Evolutionary conservation across 2,329 filamentous ascomycete species (phyloP).

Genomic region (Pestalotiopsis sp.): DNA sequence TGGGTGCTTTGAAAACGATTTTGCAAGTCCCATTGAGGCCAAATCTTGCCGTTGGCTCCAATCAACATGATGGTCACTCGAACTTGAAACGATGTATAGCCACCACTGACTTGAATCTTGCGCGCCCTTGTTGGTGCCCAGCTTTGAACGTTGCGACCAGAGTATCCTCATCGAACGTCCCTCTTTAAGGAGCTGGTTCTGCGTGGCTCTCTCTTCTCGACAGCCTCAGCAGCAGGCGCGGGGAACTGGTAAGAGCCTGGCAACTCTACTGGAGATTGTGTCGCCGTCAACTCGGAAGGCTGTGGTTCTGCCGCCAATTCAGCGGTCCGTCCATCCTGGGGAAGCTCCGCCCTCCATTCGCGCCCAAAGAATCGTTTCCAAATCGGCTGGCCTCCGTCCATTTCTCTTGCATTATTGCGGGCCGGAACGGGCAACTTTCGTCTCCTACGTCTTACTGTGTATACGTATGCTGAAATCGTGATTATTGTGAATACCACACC

Average conservation of each 20-base stretch:
- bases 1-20: too few species aligned
- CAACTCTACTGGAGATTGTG: not conserved
- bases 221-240: not conserved
- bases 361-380: not conserved
- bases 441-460: not conserved
- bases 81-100: too few species aligned
- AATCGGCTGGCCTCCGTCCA: not conserved
- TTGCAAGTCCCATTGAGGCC: too few species aligned
- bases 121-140: too few species aligned
- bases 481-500: not conserved
- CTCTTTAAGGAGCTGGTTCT: not conserved
- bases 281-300: not conserved
- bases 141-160: too few species aligned
- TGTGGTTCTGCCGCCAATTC: not conserved
- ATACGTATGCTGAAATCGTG: not conserved
- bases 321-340: not conserved
- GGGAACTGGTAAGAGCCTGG: not conserved
- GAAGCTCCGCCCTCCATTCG: not conserved
- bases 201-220: not conserved
- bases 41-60: too few species aligned
- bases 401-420: not conserved
- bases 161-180: not conserved
- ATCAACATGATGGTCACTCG: too few species aligned
- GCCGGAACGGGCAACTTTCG: fast-evolving
- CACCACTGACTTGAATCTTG: too few species aligned